phyloP scores from a whole-genome alignment of 352 stramenopile species.

The Discostella stelligera region DNA sequence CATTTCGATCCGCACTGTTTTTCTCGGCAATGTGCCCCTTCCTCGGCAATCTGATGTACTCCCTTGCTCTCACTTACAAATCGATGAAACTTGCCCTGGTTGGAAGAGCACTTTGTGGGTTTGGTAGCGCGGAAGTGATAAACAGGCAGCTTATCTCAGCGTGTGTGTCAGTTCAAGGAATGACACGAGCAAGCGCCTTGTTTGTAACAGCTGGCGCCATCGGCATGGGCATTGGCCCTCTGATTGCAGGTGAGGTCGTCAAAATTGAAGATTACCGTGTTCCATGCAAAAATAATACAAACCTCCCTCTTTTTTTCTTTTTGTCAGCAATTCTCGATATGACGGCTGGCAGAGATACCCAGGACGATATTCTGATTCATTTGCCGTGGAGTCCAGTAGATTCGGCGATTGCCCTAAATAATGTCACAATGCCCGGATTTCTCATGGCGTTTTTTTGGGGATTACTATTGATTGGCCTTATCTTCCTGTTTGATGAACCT shows the following conservation, averaged over 20 bases:
- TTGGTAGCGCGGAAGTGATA: slow-evolving; percentile 88
- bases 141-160: slow-evolving; percentile 85
- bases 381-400: slow-evolving; percentile 39
- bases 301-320: background rate
- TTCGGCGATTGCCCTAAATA: slow-evolving; percentile 53
- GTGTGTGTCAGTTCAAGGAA: slow-evolving; percentile 51
- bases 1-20: slow-evolving; percentile 59
- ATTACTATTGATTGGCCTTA: slow-evolving; percentile 44
- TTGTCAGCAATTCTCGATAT: slow-evolving; percentile 30
- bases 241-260: slow-evolving; percentile 54
- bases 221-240: slow-evolving; percentile 90
- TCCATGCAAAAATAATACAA: background rate
- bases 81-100: slow-evolving; percentile 83
- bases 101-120: slow-evolving; percentile 88
- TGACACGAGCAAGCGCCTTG: slow-evolving; percentile 87
- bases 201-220: slow-evolving; percentile 90
- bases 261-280: background rate
- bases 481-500: slow-evolving; percentile 64
- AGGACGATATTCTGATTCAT: slow-evolving; percentile 55
- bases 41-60: slow-evolving; percentile 69
- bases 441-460: slow-evolving; percentile 63
- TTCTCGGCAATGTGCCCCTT: slow-evolving; percentile 62
- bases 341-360: slow-evolving; percentile 38
- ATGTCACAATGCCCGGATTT: slow-evolving; percentile 54
- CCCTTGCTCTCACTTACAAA: slow-evolving; percentile 58